A percentile compares a stretch with the other conserved stretches of the same genome.
phyloP scores from a whole-genome alignment of 441 rosid species.

The Iberis amara region DNA sequence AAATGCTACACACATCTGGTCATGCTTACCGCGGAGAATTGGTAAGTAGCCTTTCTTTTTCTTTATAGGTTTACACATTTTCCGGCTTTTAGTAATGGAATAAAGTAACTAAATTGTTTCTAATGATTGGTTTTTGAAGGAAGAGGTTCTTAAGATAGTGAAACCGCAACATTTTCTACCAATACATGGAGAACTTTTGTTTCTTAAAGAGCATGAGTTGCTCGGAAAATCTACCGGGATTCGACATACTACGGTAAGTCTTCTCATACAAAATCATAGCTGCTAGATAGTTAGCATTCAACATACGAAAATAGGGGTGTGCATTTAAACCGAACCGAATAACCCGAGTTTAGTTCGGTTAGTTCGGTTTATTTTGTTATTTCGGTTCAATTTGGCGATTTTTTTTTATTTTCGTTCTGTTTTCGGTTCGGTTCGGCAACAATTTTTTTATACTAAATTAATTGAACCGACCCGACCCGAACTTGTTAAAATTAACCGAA shows the following conservation, averaged over 20 bases:
- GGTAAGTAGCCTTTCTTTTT: conserved; percentile 50
- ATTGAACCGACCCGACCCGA: too few species aligned
- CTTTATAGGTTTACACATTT: conserved; percentile 11
- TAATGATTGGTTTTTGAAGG: conserved; percentile 46
- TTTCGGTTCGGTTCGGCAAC: too few species aligned
- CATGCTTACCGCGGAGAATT: conserved; percentile 96
- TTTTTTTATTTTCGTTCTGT: too few species aligned
- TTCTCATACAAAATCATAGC: conserved; percentile 7
- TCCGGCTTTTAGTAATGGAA: neutral
- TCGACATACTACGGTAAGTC: conserved; percentile 82
- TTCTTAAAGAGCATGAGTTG: conserved; percentile 91
- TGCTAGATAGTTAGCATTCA: conserved; percentile 7
- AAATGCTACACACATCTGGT: conserved; percentile 87
- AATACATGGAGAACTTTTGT: conserved; percentile 93
- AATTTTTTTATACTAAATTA: too few species aligned
- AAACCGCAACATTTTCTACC: conserved; percentile 97
- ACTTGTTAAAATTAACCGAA: too few species aligned
- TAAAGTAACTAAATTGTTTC: neutral
- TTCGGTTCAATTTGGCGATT: too few species aligned
- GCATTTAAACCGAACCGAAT: too few species aligned
- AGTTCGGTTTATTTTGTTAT: too few species aligned
- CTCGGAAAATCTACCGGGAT: conserved; percentile 91
- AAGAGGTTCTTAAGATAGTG: conserved; percentile 87
- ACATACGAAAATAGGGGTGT: neutral
- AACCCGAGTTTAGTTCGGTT: too few species aligned